Conservation (phyloP, 306 rosid genomes). For the Quercus aquifolioides region DNA sequence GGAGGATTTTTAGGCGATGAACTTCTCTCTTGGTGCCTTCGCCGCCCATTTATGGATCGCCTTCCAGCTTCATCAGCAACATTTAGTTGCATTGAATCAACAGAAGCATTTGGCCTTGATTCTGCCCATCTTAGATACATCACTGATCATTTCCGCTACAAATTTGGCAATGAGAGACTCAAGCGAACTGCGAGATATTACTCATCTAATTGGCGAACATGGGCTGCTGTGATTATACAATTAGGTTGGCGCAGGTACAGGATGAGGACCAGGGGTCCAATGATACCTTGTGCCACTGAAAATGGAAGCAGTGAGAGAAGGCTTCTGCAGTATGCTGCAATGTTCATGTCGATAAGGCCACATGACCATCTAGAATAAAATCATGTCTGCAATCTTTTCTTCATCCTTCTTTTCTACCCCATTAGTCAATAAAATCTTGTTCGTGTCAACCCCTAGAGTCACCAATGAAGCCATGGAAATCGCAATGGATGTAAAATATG, state of each 20-base stretch:
- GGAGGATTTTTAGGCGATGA: conserved; percentile 94
- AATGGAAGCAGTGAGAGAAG: conserved; percentile 51
- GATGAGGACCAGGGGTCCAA: conserved; percentile 80
- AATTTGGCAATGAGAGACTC: conserved; percentile 83
- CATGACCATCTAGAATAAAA: conserved; percentile 87
- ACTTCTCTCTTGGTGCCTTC: conserved; percentile 90
- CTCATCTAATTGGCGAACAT: conserved; percentile 97
- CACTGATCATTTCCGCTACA: conserved; percentile 92
- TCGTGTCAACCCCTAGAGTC: not conserved
- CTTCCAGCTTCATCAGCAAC: conserved; percentile 93
- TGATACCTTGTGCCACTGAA: conserved; percentile 52
- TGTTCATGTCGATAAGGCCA: conserved; percentile 96
- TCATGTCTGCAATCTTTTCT: not conserved
- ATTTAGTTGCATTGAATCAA: conserved; percentile 64
- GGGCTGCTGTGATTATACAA: conserved; percentile 96
- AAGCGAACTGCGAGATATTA: conserved; percentile 91
- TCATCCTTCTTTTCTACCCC: not conserved
- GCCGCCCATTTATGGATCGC: conserved; percentile 77
- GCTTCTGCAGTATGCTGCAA: conserved; percentile 89
- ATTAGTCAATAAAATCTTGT: conserved; percentile 13
- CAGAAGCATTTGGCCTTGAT: conserved; percentile 80
- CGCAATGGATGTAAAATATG: not conserved
- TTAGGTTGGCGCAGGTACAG: conserved; percentile 80
- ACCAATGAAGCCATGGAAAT: not conserved
- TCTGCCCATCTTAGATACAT: conserved; percentile 69